Evolutionary conservation across 441 rosid genomes (phyloP).

Genomic region (Kokia cookei): DNA sequence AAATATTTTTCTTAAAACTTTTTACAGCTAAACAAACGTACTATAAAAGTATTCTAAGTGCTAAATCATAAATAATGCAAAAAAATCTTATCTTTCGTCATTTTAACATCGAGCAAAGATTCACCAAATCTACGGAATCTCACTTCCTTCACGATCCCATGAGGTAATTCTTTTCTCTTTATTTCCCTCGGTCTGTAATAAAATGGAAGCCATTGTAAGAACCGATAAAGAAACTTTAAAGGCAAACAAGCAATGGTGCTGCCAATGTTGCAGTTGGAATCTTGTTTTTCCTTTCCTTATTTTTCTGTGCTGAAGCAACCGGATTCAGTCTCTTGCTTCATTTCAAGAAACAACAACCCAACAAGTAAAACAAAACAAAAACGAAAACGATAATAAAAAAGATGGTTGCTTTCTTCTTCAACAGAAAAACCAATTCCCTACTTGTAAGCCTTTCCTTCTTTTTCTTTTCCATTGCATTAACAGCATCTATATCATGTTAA

Average conservation of each 20-base stretch:
- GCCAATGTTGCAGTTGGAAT: neutral
- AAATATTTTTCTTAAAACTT: too few species aligned
- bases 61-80: too few species aligned
- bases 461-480: neutral
- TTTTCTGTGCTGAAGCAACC: neutral
- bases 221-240: neutral
- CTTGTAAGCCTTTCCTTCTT: slow-evolving; percentile 13
- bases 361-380: neutral
- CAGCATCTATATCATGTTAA: slow-evolving; percentile 2
- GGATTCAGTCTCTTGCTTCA: slow-evolving; percentile 43
- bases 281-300: neutral
- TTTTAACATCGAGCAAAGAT: neutral
- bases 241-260: neutral
- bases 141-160: neutral
- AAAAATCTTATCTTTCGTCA: neutral
- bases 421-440: slow-evolving; percentile 28
- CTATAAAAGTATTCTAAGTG: too few species aligned
- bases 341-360: slow-evolving; percentile 6
- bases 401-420: slow-evolving; percentile 29
- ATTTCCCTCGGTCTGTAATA: too few species aligned
- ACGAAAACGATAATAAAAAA: neutral
- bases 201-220: neutral
- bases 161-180: neutral
- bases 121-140: neutral
- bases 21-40: too few species aligned